Evolutionary conservation across 2,329 filamentous ascomycete species (phyloP).

Genomic region (Elsinoe australis): DNA sequence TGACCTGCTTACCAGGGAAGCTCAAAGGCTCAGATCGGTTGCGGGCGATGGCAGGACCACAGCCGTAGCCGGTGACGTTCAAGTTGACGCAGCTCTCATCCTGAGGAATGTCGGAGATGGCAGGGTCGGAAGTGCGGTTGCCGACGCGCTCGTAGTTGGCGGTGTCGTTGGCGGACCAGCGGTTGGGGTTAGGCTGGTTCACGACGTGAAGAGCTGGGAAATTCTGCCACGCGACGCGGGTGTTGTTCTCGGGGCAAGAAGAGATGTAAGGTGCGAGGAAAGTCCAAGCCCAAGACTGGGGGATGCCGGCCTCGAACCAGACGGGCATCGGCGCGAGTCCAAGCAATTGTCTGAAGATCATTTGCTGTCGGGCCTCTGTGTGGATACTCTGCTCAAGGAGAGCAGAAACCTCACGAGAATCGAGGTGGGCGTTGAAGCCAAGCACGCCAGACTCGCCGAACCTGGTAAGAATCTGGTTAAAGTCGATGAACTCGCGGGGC

Average conservation of each 20-base stretch:
- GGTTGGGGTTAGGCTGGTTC: conserved; percentile 69
- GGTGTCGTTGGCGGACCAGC: conserved; percentile 55
- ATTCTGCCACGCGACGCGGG: conserved; percentile 75
- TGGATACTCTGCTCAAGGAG: conserved; percentile 71
- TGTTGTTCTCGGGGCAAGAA: conserved; percentile 64
- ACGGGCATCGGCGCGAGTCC: conserved; percentile 77
- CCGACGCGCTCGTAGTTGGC: conserved; percentile 58
- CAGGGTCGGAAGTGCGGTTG: conserved; percentile 50
- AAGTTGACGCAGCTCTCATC: conserved; percentile 52
- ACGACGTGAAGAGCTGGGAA: conserved; percentile 63
- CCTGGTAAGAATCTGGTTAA: conserved; percentile 76
- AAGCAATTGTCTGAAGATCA: conserved; percentile 78
- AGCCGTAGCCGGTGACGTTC: conserved; percentile 48
- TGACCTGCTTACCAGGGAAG: conserved; percentile 64
- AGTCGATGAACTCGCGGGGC: conserved; percentile 71
- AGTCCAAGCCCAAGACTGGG: conserved; percentile 80
- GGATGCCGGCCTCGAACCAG: conserved; percentile 73
- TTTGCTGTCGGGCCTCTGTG: conserved; percentile 72
- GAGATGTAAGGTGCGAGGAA: conserved; percentile 73
- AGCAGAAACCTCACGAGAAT: conserved; percentile 65
- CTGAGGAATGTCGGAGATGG: conserved; percentile 38
- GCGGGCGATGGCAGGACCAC: conserved; percentile 56
- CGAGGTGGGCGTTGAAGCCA: conserved; percentile 69
- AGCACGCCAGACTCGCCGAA: conserved; percentile 74
- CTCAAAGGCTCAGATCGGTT: conserved; percentile 65